A percentile compares a stretch with the other conserved stretches of the same genome.
phyloP scores from a whole-genome alignment of 1,284 basidiomycete genomes.

The Ceratobasidium sp. region DNA sequence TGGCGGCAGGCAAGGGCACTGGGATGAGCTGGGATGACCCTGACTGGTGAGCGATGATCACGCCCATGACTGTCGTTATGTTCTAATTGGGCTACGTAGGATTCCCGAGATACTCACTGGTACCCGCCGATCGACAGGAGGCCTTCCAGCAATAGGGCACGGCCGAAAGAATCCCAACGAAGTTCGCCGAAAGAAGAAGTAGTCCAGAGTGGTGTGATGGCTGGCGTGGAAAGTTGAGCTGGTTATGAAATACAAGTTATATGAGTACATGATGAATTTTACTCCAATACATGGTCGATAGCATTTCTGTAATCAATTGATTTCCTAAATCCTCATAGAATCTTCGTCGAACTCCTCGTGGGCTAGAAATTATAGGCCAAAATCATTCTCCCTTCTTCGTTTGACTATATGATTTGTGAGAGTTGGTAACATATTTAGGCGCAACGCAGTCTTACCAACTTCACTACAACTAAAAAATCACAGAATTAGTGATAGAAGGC shows the following conservation, averaged over 20 bases:
- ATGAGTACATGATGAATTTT: background rate
- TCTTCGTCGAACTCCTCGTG: background rate
- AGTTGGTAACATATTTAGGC: background rate
- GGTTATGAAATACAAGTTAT: background rate
- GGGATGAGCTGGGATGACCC: conserved; percentile 88
- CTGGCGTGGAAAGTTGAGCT: background rate
- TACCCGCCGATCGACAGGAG: conserved; percentile 61
- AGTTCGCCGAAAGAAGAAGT: conserved; percentile 61
- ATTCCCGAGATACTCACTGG: conserved; percentile 59
- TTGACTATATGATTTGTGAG: background rate
- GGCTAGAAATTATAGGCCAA: conserved; percentile 9
- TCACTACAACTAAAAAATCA: background rate
- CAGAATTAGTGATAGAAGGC: background rate
- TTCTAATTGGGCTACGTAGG: conserved; percentile 63
- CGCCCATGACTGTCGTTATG: conserved; percentile 76
- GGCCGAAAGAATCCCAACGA: conserved; percentile 90
- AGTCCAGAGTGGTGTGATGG: background rate
- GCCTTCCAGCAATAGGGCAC: conserved; percentile 84
- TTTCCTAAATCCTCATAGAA: background rate
- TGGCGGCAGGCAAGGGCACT: conserved; percentile 63
- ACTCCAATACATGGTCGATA: background rate
- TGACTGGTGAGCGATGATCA: conserved; percentile 92
- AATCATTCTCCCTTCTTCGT: background rate
- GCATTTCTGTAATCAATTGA: background rate
- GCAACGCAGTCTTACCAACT: background rate